These are phyloP conservation scores for Lyophyllum shimeji DNA, from an alignment of 768 basidiomycete genomes.

Conservation along the genomic window DNA sequence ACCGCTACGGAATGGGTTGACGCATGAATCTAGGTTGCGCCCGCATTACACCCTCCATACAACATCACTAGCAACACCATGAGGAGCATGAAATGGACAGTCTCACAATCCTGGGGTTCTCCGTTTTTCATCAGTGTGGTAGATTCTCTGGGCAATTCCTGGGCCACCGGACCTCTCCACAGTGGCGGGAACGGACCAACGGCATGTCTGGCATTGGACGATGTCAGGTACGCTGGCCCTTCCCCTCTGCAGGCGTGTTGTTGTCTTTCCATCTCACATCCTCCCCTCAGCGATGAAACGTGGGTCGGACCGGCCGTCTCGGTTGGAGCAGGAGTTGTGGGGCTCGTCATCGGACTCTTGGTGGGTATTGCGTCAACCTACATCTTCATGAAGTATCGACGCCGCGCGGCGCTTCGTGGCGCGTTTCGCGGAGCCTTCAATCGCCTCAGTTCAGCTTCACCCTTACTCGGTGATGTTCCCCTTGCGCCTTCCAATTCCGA, in stretches of 20 bases:
- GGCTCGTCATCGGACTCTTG: constrained; percentile 35
- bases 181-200: constrained; percentile 43
- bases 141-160: constrained; percentile 48
- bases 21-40: constrained; percentile 45
- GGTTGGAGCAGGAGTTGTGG: constrained; percentile 39
- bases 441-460: constrained; percentile 22
- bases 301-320: constrained; percentile 21
- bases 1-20: neutral
- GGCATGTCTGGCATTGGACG: constrained; percentile 38
- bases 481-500: constrained; percentile 15
- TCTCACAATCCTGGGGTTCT: constrained; percentile 48
- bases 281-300: neutral
- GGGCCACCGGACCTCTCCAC: constrained; percentile 61
- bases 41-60: constrained; percentile 58
- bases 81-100: constrained; percentile 57
- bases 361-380: constrained; percentile 32
- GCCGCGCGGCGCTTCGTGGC: constrained; percentile 20
- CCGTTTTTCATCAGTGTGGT: constrained; percentile 57
- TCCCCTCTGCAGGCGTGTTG: neutral
- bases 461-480: constrained; percentile 19
- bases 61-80: constrained; percentile 49
- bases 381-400: constrained; percentile 29
- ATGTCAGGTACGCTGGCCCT: constrained; percentile 17
- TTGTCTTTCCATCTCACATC: neutral
- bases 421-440: constrained; percentile 23